Evolutionary conservation across 2,329 filamentous ascomycete species (phyloP).

Genomic region (Leptographium wingfieldii): DNA sequence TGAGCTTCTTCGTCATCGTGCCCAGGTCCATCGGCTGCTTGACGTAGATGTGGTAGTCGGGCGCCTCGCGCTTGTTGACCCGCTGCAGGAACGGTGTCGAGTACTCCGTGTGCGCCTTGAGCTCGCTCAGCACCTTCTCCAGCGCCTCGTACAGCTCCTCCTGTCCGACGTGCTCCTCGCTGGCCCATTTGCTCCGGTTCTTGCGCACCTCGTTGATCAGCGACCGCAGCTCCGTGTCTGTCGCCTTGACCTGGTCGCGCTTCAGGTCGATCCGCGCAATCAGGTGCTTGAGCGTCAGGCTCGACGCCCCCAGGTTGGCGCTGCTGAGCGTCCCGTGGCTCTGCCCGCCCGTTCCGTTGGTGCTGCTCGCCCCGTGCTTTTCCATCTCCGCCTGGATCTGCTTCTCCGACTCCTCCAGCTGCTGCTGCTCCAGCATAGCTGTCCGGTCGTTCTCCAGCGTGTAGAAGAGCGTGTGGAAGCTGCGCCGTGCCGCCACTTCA

Average conservation of each 20-base stretch:
- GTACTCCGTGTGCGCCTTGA: conserved; percentile 95
- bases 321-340: conserved; percentile 84
- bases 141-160: conserved; percentile 95
- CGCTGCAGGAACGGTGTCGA: conserved; percentile 89
- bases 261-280: conserved; percentile 93
- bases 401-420: conserved; percentile 90
- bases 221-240: conserved; percentile 80
- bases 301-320: conserved; percentile 90
- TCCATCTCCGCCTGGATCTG: conserved; percentile 95
- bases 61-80: conserved; percentile 94
- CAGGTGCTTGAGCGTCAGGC: conserved; percentile 89
- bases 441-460: conserved; percentile 90
- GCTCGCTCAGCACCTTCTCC: conserved; percentile 91
- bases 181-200: conserved; percentile 97
- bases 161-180: conserved; percentile 92
- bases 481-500: conserved; percentile 77
- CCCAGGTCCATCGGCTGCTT: conserved; percentile 97
- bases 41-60: conserved; percentile 87
- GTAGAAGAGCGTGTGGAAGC: conserved; percentile 89
- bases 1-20: conserved; percentile 96
- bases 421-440: conserved; percentile 95
- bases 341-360: conserved; percentile 36
- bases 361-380: conserved; percentile 30
- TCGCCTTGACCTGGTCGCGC: conserved; percentile 77
- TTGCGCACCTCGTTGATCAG: conserved; percentile 97